Percentiles rank a stretch among this genome's conserved stretches.
phyloP scores from a whole-genome alignment of 306 rosid species.

The Castanea sativa region DNA sequence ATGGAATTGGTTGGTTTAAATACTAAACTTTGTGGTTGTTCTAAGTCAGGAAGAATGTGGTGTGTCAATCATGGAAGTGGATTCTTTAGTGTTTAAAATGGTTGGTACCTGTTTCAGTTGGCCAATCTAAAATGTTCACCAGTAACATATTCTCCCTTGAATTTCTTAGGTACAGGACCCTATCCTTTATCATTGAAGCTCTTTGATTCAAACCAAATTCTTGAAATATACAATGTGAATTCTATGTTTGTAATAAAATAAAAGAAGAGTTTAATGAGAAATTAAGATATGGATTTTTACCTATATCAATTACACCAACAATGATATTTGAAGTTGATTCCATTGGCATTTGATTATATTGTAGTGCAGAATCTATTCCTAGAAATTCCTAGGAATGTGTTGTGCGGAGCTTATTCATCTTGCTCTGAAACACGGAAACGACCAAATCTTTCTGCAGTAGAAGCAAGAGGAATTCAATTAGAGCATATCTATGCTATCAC shows the following conservation, averaged over 20 bases:
- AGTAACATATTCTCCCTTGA: slow-evolving; percentile 62
- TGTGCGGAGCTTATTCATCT: slow-evolving; percentile 50
- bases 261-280: neutral
- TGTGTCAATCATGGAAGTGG: neutral
- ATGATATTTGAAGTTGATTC: slow-evolving; percentile 42
- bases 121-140: slow-evolving; percentile 59
- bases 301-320: slow-evolving; percentile 68
- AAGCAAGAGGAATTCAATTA: slow-evolving; percentile 8
- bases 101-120: slow-evolving; percentile 64
- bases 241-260: neutral
- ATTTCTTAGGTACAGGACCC: slow-evolving; percentile 56
- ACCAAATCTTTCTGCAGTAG: slow-evolving; percentile 49
- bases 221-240: slow-evolving; percentile 24
- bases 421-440: slow-evolving; percentile 66
- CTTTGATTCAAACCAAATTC: slow-evolving; percentile 73
- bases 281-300: slow-evolving; percentile 25
- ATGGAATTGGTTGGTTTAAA: neutral
- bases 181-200: slow-evolving; percentile 66
- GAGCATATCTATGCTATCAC: neutral
- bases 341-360: slow-evolving; percentile 20
- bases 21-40: neutral
- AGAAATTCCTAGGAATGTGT: slow-evolving; percentile 77
- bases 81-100: neutral
- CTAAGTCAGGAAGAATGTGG: neutral
- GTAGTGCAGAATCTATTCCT: slow-evolving; percentile 37